A percentile compares a stretch with the other conserved stretches of the same genome.
Conservation (phyloP, 208 protist species). For the Leishmania guyanensis region DNA sequence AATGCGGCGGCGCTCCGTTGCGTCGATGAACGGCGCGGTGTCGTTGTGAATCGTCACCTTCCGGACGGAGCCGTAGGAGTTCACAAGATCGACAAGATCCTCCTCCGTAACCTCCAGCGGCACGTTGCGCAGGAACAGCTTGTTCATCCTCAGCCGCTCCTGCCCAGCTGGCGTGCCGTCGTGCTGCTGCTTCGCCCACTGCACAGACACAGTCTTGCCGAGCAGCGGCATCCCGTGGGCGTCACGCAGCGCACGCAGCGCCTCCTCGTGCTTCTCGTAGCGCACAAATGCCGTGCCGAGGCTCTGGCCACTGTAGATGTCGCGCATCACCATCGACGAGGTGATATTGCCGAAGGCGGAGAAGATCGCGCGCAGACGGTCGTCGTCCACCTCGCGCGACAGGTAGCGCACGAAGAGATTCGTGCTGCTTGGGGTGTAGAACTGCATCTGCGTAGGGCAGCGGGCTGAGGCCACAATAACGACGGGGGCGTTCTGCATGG, state of each 20-base stretch:
- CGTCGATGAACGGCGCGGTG: conserved; percentile 14
- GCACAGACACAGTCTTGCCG: conserved; percentile 30
- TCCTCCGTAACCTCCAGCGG: conserved; percentile 33
- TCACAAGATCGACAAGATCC: conserved; percentile 18
- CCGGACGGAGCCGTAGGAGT: conserved; percentile 27
- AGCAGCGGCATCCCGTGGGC: conserved; percentile 17
- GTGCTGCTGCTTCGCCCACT: conserved; percentile 44
- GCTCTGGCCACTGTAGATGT: conserved; percentile 55
- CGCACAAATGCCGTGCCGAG: conserved; percentile 51
- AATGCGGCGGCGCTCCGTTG: conserved; percentile 32
- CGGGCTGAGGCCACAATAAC: neutral
- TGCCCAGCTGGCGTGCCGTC: conserved; percentile 35
- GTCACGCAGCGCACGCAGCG: conserved; percentile 21
- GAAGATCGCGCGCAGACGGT: conserved; percentile 33
- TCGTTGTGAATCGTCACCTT: conserved; percentile 38
- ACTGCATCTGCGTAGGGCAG: conserved; percentile 23
- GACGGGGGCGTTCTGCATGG: conserved; percentile 2
- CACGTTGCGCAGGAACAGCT: conserved; percentile 63
- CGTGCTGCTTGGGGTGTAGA: conserved; percentile 44
- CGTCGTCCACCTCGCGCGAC: conserved; percentile 37
- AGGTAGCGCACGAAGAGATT: conserved; percentile 56
- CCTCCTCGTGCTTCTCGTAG: conserved; percentile 30
- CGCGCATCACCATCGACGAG: conserved; percentile 50
- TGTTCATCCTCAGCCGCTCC: conserved; percentile 37
- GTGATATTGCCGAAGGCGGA: conserved; percentile 34